Conservation (phyloP, 2,329 filamentous ascomycete species). For the Epicoccum sorghinum region DNA sequence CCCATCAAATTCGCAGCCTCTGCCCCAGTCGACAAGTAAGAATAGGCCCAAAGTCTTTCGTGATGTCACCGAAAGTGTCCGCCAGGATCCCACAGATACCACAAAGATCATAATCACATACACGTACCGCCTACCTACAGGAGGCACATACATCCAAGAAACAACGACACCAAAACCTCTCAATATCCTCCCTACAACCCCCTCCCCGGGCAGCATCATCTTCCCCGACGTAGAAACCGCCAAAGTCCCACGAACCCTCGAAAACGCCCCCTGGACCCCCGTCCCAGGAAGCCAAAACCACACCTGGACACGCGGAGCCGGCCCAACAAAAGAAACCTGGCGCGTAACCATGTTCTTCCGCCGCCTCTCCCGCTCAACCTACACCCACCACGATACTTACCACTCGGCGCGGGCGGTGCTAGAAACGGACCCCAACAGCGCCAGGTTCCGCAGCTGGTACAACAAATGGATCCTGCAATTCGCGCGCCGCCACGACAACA, state of each 20-base stretch:
- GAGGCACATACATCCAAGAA: background rate
- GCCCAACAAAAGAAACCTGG: conserved; percentile 6
- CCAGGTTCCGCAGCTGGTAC: conserved; percentile 4
- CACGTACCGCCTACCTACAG: background rate
- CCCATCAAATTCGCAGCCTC: too few relatives aligned
- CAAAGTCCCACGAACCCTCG: conserved; percentile 1
- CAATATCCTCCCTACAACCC: too few relatives aligned
- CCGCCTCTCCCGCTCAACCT: conserved; percentile 6
- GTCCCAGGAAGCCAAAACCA: background rate
- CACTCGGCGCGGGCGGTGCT: too few relatives aligned
- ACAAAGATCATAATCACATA: background rate
- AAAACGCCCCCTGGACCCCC: background rate
- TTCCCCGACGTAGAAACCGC: background rate
- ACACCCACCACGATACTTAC: conserved; percentile 12
- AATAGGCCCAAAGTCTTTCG: too few relatives aligned
- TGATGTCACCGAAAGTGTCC: too few relatives aligned
- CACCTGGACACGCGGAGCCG: conserved; percentile 6
- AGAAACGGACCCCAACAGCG: conserved; percentile 13
- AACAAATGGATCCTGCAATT: conserved; percentile 25
- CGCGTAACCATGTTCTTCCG: conserved; percentile 14
- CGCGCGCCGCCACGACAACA: conserved; percentile 12
- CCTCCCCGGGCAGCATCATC: background rate
- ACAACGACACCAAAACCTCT: background rate
- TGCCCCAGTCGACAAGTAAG: too few relatives aligned
- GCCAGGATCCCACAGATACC: too few relatives aligned